Percentiles rank a stretch among this genome's conserved stretches.
These are phyloP conservation scores for Podospora australis DNA, from an alignment of 495 filamentous ascomycete species.

Conservation along the genomic window DNA sequence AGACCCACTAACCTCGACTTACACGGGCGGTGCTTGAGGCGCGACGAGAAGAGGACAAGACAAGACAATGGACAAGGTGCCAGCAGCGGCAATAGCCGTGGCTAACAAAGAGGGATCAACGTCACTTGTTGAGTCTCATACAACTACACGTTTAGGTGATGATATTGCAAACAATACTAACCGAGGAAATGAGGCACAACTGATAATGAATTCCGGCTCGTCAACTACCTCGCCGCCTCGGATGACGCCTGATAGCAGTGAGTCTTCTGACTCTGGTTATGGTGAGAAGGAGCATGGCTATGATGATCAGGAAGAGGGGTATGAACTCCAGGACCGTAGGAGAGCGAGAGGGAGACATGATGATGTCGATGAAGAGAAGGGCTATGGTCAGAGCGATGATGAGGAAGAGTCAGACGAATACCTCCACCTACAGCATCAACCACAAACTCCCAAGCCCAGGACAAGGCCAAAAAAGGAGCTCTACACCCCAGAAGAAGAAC, in stretches of 20 bases:
- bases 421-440: neutral
- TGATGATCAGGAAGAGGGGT: neutral
- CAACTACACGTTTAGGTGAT: no score
- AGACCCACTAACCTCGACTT: neutral
- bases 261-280: conserved; percentile 14
- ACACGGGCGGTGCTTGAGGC: neutral
- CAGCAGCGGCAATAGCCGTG: no score
- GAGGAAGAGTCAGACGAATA: neutral
- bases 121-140: no score
- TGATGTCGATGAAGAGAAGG: conserved; percentile 2
- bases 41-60: no score
- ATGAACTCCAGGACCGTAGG: neutral
- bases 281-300: neutral
- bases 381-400: neutral
- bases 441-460: neutral
- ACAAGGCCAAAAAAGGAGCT: neutral
- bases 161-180: no score
- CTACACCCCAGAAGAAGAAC: conserved; percentile 73
- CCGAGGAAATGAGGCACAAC: no score
- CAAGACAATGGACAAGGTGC: no score
- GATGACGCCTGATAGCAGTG: neutral
- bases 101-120: no score
- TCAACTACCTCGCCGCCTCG: neutral
- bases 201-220: no score
- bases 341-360: neutral